Evolutionary conservation across 2,329 filamentous ascomycete genomes (phyloP).

Genomic region (Thielaviopsis populi): DNA sequence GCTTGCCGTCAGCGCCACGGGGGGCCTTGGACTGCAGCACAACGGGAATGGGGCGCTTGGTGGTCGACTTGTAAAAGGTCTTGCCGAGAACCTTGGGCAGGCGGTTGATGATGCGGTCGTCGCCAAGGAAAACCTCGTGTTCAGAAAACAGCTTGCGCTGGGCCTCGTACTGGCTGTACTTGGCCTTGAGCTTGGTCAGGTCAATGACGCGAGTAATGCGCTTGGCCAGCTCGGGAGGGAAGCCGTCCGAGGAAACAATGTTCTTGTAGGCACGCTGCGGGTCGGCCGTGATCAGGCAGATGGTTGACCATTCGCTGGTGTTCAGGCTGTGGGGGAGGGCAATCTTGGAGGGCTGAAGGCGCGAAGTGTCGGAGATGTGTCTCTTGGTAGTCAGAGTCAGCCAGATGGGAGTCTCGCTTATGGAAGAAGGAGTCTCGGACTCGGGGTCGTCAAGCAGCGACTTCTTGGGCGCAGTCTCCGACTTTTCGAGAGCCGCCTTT

Average conservation of each 20-base stretch:
- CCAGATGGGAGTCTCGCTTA: slow-evolving; percentile 41
- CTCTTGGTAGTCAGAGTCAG: slow-evolving; percentile 50
- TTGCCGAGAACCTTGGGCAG: slow-evolving; percentile 74
- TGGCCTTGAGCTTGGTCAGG: slow-evolving; percentile 60
- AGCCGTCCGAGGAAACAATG: slow-evolving; percentile 57
- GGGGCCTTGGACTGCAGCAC: slow-evolving; percentile 38
- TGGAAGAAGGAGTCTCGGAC: slow-evolving; percentile 22
- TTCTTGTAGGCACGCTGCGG: slow-evolving; percentile 83
- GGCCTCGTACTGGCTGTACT: slow-evolving; percentile 79
- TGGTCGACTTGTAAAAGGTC: slow-evolving; percentile 72
- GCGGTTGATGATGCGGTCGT: slow-evolving; percentile 64
- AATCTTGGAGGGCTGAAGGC: slow-evolving; percentile 75
- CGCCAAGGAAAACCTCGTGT: slow-evolving; percentile 87
- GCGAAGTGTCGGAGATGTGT: slow-evolving; percentile 55
- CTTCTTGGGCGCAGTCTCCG: slow-evolving; percentile 35
- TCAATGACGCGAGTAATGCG: slow-evolving; percentile 67
- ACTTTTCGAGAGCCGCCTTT: slow-evolving; percentile 36
- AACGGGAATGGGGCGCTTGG: slow-evolving; percentile 78
- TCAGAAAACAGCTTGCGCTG: slow-evolving; percentile 69
- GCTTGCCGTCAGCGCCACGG: slow-evolving; percentile 26
- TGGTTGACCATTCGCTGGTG: slow-evolving; percentile 46
- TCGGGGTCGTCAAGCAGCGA: slow-evolving; percentile 36
- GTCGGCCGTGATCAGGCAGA: slow-evolving; percentile 76
- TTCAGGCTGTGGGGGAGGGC: slow-evolving; percentile 61
- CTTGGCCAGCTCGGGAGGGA: slow-evolving; percentile 50